These are phyloP conservation scores for Avena sativa DNA, from an alignment of 176 grass and related monocot species.

Conservation along the genomic window DNA sequence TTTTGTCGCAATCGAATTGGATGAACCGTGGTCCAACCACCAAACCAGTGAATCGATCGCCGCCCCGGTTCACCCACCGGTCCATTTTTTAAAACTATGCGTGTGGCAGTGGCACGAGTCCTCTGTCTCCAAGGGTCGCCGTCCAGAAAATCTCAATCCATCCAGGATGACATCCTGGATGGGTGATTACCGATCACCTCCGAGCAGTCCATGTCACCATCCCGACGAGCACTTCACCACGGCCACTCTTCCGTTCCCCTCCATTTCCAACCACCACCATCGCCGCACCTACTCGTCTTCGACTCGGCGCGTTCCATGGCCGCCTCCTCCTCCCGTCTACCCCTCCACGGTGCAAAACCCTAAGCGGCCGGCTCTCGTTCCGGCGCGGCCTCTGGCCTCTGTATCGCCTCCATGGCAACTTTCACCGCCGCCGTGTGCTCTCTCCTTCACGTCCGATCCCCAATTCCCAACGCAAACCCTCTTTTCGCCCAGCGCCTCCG, in stretches of 20 bases:
- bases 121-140: neutral
- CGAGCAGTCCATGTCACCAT: neutral
- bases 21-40: too few relatives aligned
- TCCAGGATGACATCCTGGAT: neutral
- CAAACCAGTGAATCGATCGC: too few relatives aligned
- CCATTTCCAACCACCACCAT: slow-evolving; percentile 28
- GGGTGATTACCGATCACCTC: neutral
- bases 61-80: too few relatives aligned
- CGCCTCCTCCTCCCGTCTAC: slow-evolving; percentile 25
- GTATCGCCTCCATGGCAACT: slow-evolving; percentile 40
- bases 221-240: slow-evolving; percentile 31
- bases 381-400: neutral
- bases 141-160: slow-evolving; percentile 5
- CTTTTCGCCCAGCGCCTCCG: slow-evolving; percentile 23
- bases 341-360: slow-evolving; percentile 17
- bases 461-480: neutral
- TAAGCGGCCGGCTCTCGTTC: slow-evolving; percentile 8
- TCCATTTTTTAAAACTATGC: too few relatives aligned
- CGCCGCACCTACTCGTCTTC: neutral
- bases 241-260: neutral
- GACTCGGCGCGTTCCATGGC: slow-evolving; percentile 56
- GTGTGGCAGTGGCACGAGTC: neutral
- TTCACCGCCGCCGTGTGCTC: neutral
- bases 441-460: slow-evolving; percentile 10
- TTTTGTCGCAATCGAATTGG: too few relatives aligned